Evolutionary conservation across 2,329 filamentous ascomycete species (phyloP), one percentile per base, ranked within the genome.

Genomic region (Hypoxylon sp.): DNA sequence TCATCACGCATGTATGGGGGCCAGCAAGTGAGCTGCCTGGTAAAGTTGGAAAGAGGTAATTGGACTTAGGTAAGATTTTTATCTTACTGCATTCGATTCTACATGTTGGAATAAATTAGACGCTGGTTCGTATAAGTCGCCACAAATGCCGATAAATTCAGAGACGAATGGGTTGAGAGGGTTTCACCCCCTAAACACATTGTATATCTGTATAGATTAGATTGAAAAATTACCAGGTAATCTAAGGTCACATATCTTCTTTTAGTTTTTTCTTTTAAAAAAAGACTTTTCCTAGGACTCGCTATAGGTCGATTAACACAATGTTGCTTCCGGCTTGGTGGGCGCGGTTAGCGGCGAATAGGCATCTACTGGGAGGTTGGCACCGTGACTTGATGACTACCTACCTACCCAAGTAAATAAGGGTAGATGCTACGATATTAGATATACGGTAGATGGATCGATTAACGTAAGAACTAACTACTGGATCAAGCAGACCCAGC

Each of bases 401-500:
- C 6, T 30, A 30, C 28, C 6, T 30, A 30, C 2, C 5, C 19
- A 13, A 6, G 34, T 5, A 41, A 41, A 6, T 2, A n/a, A 6
- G 4, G 5, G 6, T 41, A 2, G 14, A 17, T 41, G 36, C 5
- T 6, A 17, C 6, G n/a, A 41, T 17, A 4, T 28, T 17, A 5
- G 2, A 30, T 30, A 28, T 28, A 17, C 13, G 36, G 14, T 11
- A 5, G 14, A 36, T 28, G 30, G 17, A 7, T n/a, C 21, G 43
- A 23, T 41, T 41, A 41, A 41, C 5, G 36, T 28, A 21, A 23
- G 30, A 3, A 10, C 13, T 34, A 28, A 23, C n/a, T 46, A 57
- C 53, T 30, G 25, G n/a, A 28, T 14, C 28, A 21, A 56, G 52
- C 38, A 45, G 52, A 45, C 2, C 52, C 36, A 21, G 53, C 53